Conservation (phyloP, 352 stramenopile genomes). For the Phytophthora pisi region DNA sequence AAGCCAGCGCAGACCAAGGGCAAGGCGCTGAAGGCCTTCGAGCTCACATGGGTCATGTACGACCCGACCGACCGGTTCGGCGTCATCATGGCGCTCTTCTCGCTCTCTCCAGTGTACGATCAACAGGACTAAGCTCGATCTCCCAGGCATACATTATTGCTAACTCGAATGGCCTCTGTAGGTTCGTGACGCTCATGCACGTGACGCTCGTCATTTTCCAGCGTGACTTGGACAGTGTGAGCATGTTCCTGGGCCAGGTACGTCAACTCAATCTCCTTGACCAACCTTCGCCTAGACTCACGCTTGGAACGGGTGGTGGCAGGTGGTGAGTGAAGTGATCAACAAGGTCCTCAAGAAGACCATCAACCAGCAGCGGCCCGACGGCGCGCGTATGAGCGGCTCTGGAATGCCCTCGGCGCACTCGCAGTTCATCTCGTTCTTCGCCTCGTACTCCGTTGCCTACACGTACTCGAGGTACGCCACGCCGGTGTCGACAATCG, state of each 20-base stretch:
- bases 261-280: background rate
- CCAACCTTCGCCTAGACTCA: background rate
- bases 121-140: background rate
- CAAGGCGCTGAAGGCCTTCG: constrained; percentile 53
- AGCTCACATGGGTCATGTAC: constrained; percentile 85
- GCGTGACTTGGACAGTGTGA: constrained; percentile 75
- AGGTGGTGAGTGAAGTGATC: constrained; percentile 72
- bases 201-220: constrained; percentile 79
- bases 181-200: constrained; percentile 89
- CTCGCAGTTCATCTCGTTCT: constrained; percentile 83
- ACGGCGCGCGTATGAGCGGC: constrained; percentile 62
- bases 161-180: constrained; percentile 21
- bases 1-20: constrained; percentile 20
- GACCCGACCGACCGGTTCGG: constrained; percentile 75
- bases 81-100: constrained; percentile 71
- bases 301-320: background rate
- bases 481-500: constrained; percentile 1
- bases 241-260: constrained; percentile 75
- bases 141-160: too few relatives aligned
- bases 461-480: constrained; percentile 68
- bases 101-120: constrained; percentile 75
- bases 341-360: constrained; percentile 83
- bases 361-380: constrained; percentile 70
- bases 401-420: constrained; percentile 81
- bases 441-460: constrained; percentile 64